These are phyloP conservation scores for Fusarium hainanense DNA, from an alignment of 2,329 filamentous ascomycete species.

Conservation along the genomic window DNA sequence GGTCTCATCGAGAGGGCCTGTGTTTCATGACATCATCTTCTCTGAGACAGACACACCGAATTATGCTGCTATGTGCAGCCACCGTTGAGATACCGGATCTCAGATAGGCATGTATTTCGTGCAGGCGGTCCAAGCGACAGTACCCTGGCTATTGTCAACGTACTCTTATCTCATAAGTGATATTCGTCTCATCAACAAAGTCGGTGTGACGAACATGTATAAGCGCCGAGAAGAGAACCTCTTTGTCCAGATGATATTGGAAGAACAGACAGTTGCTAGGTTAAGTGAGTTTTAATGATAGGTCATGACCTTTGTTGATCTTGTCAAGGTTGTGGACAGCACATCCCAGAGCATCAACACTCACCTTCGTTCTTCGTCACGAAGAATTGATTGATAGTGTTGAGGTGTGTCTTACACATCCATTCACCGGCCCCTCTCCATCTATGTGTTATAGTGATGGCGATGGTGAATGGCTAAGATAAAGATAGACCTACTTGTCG, in stretches of 20 bases:
- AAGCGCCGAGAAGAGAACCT: not conserved
- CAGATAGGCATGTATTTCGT: not conserved
- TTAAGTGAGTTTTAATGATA: not conserved
- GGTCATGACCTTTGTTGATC: not conserved
- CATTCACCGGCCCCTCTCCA: not conserved
- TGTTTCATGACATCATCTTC: not conserved
- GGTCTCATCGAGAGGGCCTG: not conserved
- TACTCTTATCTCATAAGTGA: not conserved
- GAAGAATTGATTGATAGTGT: not conserved
- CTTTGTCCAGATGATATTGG: not conserved
- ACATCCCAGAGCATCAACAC: not conserved
- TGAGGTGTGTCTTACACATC: not conserved
- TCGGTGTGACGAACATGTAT: slow-evolving; percentile 3
- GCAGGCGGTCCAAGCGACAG: not conserved
- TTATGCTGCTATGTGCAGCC: slow-evolving; percentile 4
- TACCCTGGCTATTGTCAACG: not conserved
- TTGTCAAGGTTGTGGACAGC: not conserved
- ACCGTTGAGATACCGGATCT: not conserved
- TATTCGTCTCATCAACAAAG: not conserved
- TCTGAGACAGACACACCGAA: not conserved
- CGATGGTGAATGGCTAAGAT: not conserved
- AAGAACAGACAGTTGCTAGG: not conserved
- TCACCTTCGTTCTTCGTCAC: not conserved
- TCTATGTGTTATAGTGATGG: not conserved
- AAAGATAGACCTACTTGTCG: too few species aligned